Evolutionary conservation across 257 asterid species (phyloP), one percentile per base, ranked within the genome.

Genomic region (Solanum paucissectum): DNA sequence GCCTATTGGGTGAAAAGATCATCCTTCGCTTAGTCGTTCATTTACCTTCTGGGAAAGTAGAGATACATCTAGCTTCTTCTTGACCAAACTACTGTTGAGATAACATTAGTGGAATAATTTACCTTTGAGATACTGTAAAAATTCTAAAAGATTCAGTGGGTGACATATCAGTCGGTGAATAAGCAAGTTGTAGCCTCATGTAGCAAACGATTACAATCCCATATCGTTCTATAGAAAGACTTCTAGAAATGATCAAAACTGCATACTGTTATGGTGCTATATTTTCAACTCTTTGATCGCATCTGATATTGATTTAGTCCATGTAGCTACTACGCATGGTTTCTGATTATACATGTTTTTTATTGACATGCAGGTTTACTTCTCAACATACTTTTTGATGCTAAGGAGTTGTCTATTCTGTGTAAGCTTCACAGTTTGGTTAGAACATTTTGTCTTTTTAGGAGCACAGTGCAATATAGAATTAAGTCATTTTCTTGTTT

Each of bases 381-480:
- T 85, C 87, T 66, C 62, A 46, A 85, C 79, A 66, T 68, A 62
- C 38, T 37, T 66, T 64, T 85, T 85, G 82, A 23, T 25, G 58
- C 77, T 40, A 85, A 64, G 87, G 87, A 85, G 87, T 85, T 46
- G 27, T 44, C 21, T 40, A 37, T 37, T 37, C 40, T 52, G 77
- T 84, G 60, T 34, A 62, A 25, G 79, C 64, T 66, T 37, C 77
- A 66, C 81, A 85, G 38, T 85, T 85, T 85, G 87, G 81, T 66
- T 66, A 85, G 81, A 71, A 85, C 37, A 71, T 85, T 27, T 84
- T 60, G 77, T 64, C 58, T 16, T 40, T 29, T 66, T 85, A 82
- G 85, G 85, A 82, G 69, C 87, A 85, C 27, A 85, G 38, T 84
- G 87, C 87, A 29, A 82, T 46, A 82, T 49, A 82, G 8, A 29